Base-by-base conservation (phyloP, 257 asterid species). In the Penstemon davidsonii region DNA sequence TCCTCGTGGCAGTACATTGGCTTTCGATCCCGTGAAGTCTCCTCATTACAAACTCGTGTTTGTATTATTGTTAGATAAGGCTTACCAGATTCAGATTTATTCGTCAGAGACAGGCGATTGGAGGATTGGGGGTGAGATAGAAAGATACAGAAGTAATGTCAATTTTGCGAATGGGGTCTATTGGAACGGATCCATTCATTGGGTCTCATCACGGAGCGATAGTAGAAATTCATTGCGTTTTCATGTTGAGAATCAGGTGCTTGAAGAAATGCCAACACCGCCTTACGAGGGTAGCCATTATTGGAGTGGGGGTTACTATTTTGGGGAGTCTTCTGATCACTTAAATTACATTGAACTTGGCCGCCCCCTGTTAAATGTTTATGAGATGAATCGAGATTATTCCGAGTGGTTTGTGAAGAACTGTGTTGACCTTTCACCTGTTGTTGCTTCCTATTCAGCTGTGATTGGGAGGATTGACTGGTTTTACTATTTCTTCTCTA, bases 321-420 rank as follows among this genome's bases (percentile, higher is more conserved):
- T 72, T 6, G 78, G 80, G n/a, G 81, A 57, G 67, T 79, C 84
- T 1, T 52, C 56, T 37, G 73, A 42, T 40, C 78, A 72, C 61
- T 36, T 79, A 4, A 75, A 75, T 52, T 52, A 62, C 18, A 68
- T 76, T 59, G 65, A 69, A 13, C 55, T 12, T 4, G 36, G 15
- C 4, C 2, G 33, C 33, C 33, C 58, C 13, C 64, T 12, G 5
- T 68, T 77, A 12, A 51, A 42, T 59, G 73, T 63, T 5, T 77
- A 73, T 43, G 82, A 77, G 66, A 42, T 72, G 78, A 58, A 51
- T 18, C 57, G 39, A 3, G 82, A 73, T 38, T 72, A 67, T 44
- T 72, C 81, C 3, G 81, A 63, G 10, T 72, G 81, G 81, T 67
- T 72, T 18, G 59, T 77, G 43, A 77, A 73, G 66, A 72, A 62